Evolutionary conservation across 2,329 filamentous ascomycete species (phyloP), one percentile per base, ranked within the genome.

Genomic region (Ascosphaera aggregata): DNA sequence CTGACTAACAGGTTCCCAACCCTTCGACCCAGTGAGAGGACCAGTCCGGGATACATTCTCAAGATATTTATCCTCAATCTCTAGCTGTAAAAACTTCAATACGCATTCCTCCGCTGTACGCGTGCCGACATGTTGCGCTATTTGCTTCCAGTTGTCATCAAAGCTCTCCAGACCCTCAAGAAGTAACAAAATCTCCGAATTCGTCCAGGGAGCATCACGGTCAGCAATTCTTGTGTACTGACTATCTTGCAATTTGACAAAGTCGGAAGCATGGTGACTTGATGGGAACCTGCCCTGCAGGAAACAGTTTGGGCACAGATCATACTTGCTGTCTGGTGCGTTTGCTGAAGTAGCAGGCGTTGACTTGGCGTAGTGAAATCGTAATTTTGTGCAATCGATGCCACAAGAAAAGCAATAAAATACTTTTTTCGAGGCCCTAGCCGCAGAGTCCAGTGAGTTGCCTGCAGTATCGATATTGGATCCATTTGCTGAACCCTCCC

Each of bases 61-160:
- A 8, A 94, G 65, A 52, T 94, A 98, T 55, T 92, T 91, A 62
- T 94, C 86, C 56, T 95, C 89, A 44, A 98, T 98, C 48, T 94
- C 86, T 27, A 98, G 66, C 53, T 94, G 84, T 45, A 98, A 59
- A 63, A 98, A 98, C 54, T 94, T 89, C 49, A 95, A 68, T 13
- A 95, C 86, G 55, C 89, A 98, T 60, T 98, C 86, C 56, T 98
- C 91, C 39, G 82, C 71, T 1, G 84, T 93, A 43, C 86, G 76
- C 2, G 82, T 91, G 37, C 80, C 80, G 34, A 98, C 89, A 51
- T 94, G 80, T 45, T 86, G 82, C 1, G 91, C 76, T 46, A 98
- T 85, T 49, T 81, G 73, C 42, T 80, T 77, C 89, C 89, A 98
- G 58, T 95, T 82, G 43, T 95, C 86, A 46, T 95, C 86, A 49